Evolutionary conservation across 805 yeast genomes (phyloP), one percentile per base, ranked within the genome.

Genomic region (Lipomyces yamanashiensis): DNA sequence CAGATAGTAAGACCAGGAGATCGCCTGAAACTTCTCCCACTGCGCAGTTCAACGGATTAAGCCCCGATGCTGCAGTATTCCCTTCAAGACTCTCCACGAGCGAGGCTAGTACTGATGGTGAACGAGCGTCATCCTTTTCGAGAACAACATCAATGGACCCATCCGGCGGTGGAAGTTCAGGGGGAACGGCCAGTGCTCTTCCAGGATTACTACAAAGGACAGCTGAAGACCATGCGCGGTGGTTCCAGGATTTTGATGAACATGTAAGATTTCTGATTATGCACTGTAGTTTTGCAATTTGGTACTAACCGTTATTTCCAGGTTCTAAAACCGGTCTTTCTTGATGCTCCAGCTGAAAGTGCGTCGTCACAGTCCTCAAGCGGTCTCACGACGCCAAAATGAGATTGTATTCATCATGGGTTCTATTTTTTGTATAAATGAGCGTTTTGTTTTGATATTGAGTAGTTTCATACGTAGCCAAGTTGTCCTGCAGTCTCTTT

Each of bases 181-280:
- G 55, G 28, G 47, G 47, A 17, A n/a, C 21, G 9, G 17, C 19
- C 19, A 66, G 37, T 21, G 51, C 58, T 9, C 55, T 41, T 23
- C 67, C 47, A n/a, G 51, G 60, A 17, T 34, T 61, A 39, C 21
- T 70, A 52, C 39, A 64, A 21, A 62, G 67, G 19, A 50, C 67
- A 8, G 60, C 70, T n/a, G 93, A 88, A 67, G 92, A 89, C 68
- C 89, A 87, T 65, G 89, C 92, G 10, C 87, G 84, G 73, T 93
- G 99, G 98, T 95, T 95, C 75, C 88, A 90, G 21, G 88, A 85
- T 70, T 90, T 95, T 73, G 99, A 95, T 74, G 97, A 95, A 71
- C 90, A 90, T 73, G 95, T 95, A 23, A 80, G 95, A 71, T 98
- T 0, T 97, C 91, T 0, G 7, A 39, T 82, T 93, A 58, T 81